Percentiles rank a stretch among this genome's conserved stretches.
Evolutionary conservation across 441 rosid species (phyloP).

Genomic region (Adansonia gregorii): DNA sequence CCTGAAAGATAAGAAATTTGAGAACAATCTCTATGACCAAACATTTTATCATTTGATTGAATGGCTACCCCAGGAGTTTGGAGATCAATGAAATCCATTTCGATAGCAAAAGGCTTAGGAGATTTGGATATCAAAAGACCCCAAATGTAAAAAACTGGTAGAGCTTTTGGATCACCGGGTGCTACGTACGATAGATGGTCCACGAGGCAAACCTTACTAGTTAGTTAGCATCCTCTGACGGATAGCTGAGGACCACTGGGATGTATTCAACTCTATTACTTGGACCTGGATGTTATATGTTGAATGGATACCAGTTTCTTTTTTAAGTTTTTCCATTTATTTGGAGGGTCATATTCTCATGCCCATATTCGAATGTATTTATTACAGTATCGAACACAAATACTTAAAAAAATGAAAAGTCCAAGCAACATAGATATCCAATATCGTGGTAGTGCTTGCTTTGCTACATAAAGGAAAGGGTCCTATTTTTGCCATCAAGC

Average conservation of each 20-base stretch:
- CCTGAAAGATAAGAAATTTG: not conserved
- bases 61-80: not conserved
- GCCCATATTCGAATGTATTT: too few relatives aligned
- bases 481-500: not conserved
- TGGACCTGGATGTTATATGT: too few relatives aligned
- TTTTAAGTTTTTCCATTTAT: too few relatives aligned
- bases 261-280: too few relatives aligned
- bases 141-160: not conserved
- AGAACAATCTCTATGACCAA: not conserved
- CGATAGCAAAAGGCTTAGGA: not conserved
- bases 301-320: too few relatives aligned
- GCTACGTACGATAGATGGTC: not conserved
- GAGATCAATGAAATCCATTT: not conserved
- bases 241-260: not conserved
- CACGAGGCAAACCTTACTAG: not conserved
- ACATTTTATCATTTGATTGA: not conserved
- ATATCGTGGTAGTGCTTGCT: not conserved
- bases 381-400: too few relatives aligned
- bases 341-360: too few relatives aligned
- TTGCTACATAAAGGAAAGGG: not conserved
- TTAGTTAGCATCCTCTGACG: not conserved
- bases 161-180: not conserved
- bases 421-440: too few relatives aligned
- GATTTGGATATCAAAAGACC: slow-evolving; percentile 11
- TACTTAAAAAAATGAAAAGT: too few relatives aligned